Evolutionary conservation across 2,329 filamentous ascomycete species (phyloP).

Genomic region (Orbilia oligospora): DNA sequence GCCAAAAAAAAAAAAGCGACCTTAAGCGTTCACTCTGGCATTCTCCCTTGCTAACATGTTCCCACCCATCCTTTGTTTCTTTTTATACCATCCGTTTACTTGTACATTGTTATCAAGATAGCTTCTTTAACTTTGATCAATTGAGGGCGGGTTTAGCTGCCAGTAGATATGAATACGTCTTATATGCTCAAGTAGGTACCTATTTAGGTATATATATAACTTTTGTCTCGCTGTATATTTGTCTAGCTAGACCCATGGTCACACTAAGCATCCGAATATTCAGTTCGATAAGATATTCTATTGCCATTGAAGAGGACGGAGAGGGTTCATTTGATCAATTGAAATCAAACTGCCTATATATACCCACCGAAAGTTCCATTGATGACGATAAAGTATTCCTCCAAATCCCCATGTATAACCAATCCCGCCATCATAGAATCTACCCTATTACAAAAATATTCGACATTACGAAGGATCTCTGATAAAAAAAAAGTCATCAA

Average conservation of each 20-base stretch:
- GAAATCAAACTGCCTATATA: too few species aligned
- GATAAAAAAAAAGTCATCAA: constrained; percentile 14
- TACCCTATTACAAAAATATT: constrained; percentile 24
- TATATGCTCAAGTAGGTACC: too few species aligned
- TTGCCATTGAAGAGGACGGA: too few species aligned
- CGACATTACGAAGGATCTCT: constrained; percentile 20
- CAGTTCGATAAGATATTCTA: too few species aligned
- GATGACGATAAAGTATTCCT: neutral
- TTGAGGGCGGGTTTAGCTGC: too few species aligned
- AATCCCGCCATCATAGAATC: neutral
- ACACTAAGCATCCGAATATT: too few species aligned
- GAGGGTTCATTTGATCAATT: too few species aligned
- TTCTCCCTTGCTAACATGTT: too few species aligned
- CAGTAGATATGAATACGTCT: neutral
- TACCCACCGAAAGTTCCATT: neutral
- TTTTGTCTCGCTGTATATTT: too few species aligned
- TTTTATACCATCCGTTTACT: constrained; percentile 7
- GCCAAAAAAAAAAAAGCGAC: constrained; percentile 2
- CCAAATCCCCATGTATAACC: neutral
- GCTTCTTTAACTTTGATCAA: constrained; percentile 1
- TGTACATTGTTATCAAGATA: constrained; percentile 34
- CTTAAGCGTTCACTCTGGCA: neutral
- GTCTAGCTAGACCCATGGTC: too few species aligned
- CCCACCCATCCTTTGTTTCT: too few species aligned
- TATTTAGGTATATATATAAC: too few species aligned